Evolutionary conservation across 257 asterid genomes (phyloP).

Genomic region (Prunella vulgaris): DNA sequence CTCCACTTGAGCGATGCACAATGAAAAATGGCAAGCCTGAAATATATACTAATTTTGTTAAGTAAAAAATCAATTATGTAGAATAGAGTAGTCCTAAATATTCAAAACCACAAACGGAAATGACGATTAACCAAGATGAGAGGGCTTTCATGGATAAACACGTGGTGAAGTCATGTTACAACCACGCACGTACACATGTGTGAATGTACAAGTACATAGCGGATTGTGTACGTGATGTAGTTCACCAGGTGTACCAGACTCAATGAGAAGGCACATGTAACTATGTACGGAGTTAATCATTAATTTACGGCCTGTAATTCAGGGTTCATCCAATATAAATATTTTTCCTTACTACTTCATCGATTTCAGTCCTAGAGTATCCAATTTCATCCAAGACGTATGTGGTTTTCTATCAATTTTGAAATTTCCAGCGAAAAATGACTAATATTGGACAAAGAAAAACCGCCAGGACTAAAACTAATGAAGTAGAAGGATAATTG

Average conservation of each 20-base stretch:
- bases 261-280: neutral
- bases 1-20: neutral
- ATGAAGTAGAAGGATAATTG: too few species aligned
- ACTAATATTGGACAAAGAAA: too few species aligned
- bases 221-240: neutral
- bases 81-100: neutral
- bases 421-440: too few species aligned
- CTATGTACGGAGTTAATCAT: too few species aligned
- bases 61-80: neutral
- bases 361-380: too few species aligned
- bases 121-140: neutral
- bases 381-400: too few species aligned
- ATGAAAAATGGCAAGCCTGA: constrained; percentile 16
- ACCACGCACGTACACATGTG: neutral
- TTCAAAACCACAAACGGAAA: neutral
- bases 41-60: neutral
- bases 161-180: neutral
- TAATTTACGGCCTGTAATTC: too few species aligned
- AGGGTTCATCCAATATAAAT: too few species aligned
- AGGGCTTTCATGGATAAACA: neutral
- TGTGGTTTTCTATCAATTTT: too few species aligned
- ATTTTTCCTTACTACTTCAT: too few species aligned
- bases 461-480: too few species aligned
- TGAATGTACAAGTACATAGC: neutral
- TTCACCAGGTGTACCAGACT: neutral